phyloP scores from a whole-genome alignment of 768 basidiomycete species.

The Tricholoma sp. region DNA sequence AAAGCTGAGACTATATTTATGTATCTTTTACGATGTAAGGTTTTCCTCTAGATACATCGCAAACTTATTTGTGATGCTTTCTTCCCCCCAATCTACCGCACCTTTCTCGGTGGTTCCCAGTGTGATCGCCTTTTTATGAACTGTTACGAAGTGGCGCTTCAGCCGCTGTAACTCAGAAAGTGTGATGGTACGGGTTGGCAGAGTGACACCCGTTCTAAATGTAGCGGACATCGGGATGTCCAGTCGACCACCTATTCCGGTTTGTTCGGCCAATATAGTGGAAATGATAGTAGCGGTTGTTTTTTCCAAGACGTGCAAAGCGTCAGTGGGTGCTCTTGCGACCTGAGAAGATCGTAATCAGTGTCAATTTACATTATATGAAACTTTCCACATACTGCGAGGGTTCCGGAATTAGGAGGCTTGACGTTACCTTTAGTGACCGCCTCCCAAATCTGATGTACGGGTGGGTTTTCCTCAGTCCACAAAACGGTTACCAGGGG shows the following conservation, averaged over 20 bases:
- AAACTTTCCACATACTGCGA: constrained; percentile 42
- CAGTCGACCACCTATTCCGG: constrained; percentile 48
- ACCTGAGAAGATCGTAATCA: constrained; percentile 38
- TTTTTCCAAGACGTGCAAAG: constrained; percentile 79
- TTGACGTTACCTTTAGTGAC: constrained; percentile 77
- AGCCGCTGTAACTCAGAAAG: constrained; percentile 84
- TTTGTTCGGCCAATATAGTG: constrained; percentile 63
- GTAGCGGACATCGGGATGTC: constrained; percentile 36
- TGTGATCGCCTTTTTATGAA: constrained; percentile 87
- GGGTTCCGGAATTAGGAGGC: constrained; percentile 83
- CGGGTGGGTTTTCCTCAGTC: constrained; percentile 63
- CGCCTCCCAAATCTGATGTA: constrained; percentile 73
- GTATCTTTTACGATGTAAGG: constrained; percentile 35
- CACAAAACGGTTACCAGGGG: constrained; percentile 85
- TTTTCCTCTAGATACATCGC: constrained; percentile 68
- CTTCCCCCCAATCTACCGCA: constrained; percentile 70
- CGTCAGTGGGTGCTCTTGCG: constrained; percentile 81
- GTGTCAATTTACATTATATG: background rate
- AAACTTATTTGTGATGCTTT: constrained; percentile 67
- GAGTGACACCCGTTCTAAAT: constrained; percentile 43
- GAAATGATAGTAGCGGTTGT: constrained; percentile 67
- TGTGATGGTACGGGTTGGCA: constrained; percentile 71
- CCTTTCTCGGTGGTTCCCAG: constrained; percentile 79
- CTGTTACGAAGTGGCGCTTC: constrained; percentile 86
- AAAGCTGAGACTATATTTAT: constrained; percentile 7